These are phyloP conservation scores for Apiospora kogelbergensis DNA, from an alignment of 2,329 filamentous ascomycete genomes.

Conservation along the genomic window DNA sequence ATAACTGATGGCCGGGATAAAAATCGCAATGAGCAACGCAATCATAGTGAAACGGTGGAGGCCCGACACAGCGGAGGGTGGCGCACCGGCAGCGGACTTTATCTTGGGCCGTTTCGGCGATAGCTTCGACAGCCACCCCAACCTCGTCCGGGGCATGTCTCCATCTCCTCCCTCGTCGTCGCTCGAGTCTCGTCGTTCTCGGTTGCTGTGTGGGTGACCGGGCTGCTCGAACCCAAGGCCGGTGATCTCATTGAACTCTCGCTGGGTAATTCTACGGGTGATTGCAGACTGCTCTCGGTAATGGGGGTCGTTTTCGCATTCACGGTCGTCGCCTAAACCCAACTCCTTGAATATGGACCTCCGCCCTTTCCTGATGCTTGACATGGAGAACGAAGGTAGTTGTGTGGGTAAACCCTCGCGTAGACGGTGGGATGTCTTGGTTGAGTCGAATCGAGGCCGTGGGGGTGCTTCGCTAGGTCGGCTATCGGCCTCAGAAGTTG, in stretches of 20 bases:
- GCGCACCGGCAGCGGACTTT: constrained; percentile 42
- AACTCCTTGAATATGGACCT: constrained; percentile 54
- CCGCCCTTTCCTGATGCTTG: constrained; percentile 48
- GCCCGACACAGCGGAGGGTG: constrained; percentile 35
- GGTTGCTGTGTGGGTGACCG: constrained; percentile 25
- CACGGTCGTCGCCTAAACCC: constrained; percentile 41
- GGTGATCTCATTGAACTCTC: constrained; percentile 31
- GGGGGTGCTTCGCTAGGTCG: background rate
- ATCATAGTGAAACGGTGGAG: constrained; percentile 48
- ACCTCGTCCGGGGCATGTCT: constrained; percentile 15
- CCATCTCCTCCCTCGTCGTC: constrained; percentile 15
- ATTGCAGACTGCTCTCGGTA: constrained; percentile 19
- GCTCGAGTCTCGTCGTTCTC: constrained; percentile 20
- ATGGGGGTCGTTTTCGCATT: constrained; percentile 21
- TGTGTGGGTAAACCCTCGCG: constrained; percentile 42
- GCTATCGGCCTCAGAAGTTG: constrained; percentile 10
- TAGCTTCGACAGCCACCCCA: constrained; percentile 45
- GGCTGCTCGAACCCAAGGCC: constrained; percentile 22
- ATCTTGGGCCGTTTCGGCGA: constrained; percentile 41
- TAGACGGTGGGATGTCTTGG: constrained; percentile 50
- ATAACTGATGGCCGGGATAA: constrained; percentile 48
- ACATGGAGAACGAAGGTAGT: constrained; percentile 37
- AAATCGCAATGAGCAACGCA: constrained; percentile 48
- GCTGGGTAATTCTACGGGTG: constrained; percentile 25
- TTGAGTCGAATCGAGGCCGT: constrained; percentile 52